phyloP scores from a whole-genome alignment of 2,329 filamentous ascomycete genomes.

The Fusarium luffae region DNA sequence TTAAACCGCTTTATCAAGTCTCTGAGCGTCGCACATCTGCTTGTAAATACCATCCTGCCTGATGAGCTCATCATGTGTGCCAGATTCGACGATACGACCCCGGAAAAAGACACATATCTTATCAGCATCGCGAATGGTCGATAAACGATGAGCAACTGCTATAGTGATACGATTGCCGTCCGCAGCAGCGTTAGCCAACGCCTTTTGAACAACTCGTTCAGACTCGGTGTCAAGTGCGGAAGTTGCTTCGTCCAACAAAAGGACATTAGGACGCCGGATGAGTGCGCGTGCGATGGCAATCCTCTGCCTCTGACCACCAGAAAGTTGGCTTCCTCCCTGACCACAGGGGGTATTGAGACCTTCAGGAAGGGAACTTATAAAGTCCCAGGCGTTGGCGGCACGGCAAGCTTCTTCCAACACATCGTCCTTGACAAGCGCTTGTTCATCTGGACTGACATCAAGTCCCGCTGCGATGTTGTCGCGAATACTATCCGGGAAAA shows the following conservation, averaged over 20 bases:
- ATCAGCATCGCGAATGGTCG: slow-evolving; percentile 83
- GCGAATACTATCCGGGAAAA: slow-evolving; percentile 85
- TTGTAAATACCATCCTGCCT: slow-evolving; percentile 57
- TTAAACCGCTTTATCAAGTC: slow-evolving; percentile 39
- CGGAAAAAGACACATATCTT: slow-evolving; percentile 70
- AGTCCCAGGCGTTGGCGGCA: slow-evolving; percentile 62
- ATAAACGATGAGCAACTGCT: slow-evolving; percentile 86
- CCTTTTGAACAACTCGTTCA: slow-evolving; percentile 72
- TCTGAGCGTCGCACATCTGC: slow-evolving; percentile 59
- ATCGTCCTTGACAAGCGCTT: slow-evolving; percentile 47
- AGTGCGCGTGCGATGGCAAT: slow-evolving; percentile 76
- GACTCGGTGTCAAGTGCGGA: slow-evolving; percentile 42
- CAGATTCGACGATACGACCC: slow-evolving; percentile 65
- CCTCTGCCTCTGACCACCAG: slow-evolving; percentile 74
- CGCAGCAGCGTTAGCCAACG: slow-evolving; percentile 77
- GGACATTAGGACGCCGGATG: slow-evolving; percentile 32
- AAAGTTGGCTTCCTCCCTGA: slow-evolving; percentile 71
- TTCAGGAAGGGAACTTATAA: slow-evolving; percentile 49
- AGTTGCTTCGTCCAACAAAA: slow-evolving; percentile 40
- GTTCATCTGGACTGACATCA: neutral
- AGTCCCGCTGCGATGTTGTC: slow-evolving; percentile 73
- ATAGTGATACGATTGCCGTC: slow-evolving; percentile 62
- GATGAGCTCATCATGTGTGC: slow-evolving; percentile 67
- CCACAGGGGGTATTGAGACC: slow-evolving; percentile 70
- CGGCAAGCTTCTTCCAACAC: slow-evolving; percentile 53